Percentiles rank a stretch among this genome's conserved stretches.
Conservation (phyloP, 2,329 filamentous ascomycete species). For the Calonectria fujianensis region DNA sequence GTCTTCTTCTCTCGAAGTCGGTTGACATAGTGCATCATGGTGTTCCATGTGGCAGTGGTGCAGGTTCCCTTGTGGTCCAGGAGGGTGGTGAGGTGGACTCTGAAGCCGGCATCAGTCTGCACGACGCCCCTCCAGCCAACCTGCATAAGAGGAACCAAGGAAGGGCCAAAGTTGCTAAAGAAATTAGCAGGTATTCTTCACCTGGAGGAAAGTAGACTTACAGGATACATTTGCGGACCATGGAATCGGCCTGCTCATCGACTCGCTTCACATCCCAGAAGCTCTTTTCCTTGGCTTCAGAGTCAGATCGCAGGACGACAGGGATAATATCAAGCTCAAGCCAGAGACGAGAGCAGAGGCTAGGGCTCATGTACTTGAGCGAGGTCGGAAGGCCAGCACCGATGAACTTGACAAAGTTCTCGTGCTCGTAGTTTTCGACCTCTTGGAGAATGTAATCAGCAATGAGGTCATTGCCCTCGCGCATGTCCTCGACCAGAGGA, state of each 20-base stretch:
- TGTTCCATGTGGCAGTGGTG: constrained; percentile 76
- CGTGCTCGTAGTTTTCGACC: constrained; percentile 76
- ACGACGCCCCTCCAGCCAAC: constrained; percentile 81
- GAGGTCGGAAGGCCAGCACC: constrained; percentile 81
- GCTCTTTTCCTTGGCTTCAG: constrained; percentile 63
- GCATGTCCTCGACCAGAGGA: constrained; percentile 63
- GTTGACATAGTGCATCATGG: constrained; percentile 77
- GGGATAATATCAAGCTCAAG: constrained; percentile 85
- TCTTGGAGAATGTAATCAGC: constrained; percentile 76
- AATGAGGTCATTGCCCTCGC: constrained; percentile 67
- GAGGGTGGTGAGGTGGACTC: constrained; percentile 74
- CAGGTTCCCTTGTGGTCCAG: constrained; percentile 78
- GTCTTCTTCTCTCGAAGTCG: constrained; percentile 78
- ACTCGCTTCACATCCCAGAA: constrained; percentile 76
- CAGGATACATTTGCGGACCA: constrained; percentile 87
- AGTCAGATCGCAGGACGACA: constrained; percentile 75
- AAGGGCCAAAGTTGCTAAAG: constrained; percentile 82
- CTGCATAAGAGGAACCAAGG: constrained; percentile 79
- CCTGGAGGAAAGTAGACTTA: constrained; percentile 61
- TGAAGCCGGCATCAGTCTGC: constrained; percentile 81
- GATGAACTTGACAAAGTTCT: constrained; percentile 83
- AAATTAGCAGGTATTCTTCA: constrained; percentile 1
- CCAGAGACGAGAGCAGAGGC: constrained; percentile 83
- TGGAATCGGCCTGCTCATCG: constrained; percentile 88
- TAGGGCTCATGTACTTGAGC: constrained; percentile 76